Evolutionary conservation across 331 rosid species (phyloP).

Genomic region (Cydonia oblonga): DNA sequence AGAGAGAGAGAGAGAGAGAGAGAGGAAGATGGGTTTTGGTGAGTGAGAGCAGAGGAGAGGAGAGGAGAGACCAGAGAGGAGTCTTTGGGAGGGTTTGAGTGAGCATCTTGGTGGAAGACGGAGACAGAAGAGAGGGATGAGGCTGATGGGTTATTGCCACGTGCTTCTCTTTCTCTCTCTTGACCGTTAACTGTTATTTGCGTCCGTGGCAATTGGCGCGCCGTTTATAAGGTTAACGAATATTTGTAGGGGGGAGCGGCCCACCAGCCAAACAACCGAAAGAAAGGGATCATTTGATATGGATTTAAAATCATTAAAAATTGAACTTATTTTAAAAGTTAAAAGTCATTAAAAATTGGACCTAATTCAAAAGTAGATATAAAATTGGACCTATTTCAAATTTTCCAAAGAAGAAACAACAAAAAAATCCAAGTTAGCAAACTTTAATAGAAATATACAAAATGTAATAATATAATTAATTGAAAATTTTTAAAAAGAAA

Average conservation of each 20-base stretch:
- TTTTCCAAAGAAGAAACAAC: neutral
- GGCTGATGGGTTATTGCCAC: neutral
- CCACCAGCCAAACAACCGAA: too few relatives aligned
- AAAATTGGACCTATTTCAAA: too few relatives aligned
- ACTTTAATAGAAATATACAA: too few relatives aligned
- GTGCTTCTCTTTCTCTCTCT: neutral
- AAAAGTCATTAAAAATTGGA: too few relatives aligned
- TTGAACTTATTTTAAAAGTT: too few relatives aligned
- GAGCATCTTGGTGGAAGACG: neutral
- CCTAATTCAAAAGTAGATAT: too few relatives aligned
- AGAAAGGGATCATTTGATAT: too few relatives aligned
- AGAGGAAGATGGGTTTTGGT: neutral
- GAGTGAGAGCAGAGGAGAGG: neutral
- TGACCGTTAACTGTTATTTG: neutral
- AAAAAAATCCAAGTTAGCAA: too few relatives aligned
- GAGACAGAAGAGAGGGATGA: neutral
- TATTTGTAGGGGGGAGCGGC: too few relatives aligned
- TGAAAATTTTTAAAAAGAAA: too few relatives aligned
- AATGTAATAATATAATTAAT: too few relatives aligned
- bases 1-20: neutral
- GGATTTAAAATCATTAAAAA: too few relatives aligned
- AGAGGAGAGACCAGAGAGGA: neutral
- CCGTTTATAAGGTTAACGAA: neutral
- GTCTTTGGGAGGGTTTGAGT: neutral
- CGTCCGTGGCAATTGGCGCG: neutral